Evolutionary conservation across 2,329 filamentous ascomycete species (phyloP).

Genomic region (Amphichorda felina): DNA sequence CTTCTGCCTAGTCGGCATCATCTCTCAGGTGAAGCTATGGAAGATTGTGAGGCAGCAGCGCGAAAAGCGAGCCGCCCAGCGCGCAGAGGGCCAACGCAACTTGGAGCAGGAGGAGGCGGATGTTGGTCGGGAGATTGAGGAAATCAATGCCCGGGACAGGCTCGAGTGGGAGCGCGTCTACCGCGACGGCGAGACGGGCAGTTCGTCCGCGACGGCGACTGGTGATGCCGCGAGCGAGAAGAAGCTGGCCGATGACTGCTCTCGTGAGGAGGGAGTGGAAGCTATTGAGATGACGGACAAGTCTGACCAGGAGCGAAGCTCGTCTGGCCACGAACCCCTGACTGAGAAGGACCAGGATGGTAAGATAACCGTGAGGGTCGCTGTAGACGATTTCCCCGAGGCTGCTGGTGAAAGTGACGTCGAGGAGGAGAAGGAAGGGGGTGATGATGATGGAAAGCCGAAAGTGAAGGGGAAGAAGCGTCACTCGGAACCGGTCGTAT

Average conservation of each 20-base stretch:
- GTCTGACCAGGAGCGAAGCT: slow-evolving; percentile 16
- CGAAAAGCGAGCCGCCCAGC: slow-evolving; percentile 36
- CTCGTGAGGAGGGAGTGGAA: slow-evolving; percentile 15
- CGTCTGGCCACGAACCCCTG: slow-evolving; percentile 22
- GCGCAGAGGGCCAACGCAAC: slow-evolving; percentile 37
- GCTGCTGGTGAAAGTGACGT: slow-evolving; percentile 3
- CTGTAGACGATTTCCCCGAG: slow-evolving; percentile 31
- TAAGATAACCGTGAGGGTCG: slow-evolving; percentile 40
- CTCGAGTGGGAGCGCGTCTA: slow-evolving; percentile 69
- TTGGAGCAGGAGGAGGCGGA: slow-evolving; percentile 56
- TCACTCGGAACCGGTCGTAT: slow-evolving; percentile 10
- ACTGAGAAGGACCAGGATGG: slow-evolving; percentile 29
- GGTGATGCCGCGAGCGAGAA: slow-evolving; percentile 37
- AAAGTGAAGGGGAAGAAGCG: slow-evolving; percentile 2
- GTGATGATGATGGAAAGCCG: background rate
- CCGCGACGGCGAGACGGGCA: slow-evolving; percentile 40
- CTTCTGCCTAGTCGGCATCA: slow-evolving; percentile 59
- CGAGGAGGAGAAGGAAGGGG: background rate
- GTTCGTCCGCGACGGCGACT: slow-evolving; percentile 25
- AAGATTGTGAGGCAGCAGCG: slow-evolving; percentile 58
- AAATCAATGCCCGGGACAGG: slow-evolving; percentile 47
- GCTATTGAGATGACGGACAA: slow-evolving; percentile 47
- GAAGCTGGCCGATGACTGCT: slow-evolving; percentile 7
- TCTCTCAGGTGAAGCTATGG: slow-evolving; percentile 83
- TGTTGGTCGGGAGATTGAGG: slow-evolving; percentile 55